phyloP scores from a whole-genome alignment of 2,329 filamentous ascomycete genomes.

The Alternaria infectoria region DNA sequence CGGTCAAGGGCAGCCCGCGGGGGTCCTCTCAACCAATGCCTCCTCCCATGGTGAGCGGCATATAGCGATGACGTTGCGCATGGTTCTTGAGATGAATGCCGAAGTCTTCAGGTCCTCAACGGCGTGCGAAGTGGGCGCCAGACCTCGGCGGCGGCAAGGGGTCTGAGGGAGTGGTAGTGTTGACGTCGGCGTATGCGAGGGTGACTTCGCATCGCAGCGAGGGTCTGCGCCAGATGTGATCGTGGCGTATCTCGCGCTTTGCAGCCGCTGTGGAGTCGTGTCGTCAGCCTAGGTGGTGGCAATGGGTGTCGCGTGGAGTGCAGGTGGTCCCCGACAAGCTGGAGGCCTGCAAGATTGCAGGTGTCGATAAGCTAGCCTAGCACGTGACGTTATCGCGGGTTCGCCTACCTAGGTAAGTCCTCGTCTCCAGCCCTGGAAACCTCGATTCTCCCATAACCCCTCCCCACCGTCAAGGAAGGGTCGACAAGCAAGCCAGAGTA shows the following conservation, averaged over 20 bases:
- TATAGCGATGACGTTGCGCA: not conserved
- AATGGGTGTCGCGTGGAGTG: not conserved
- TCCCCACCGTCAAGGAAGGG: not conserved
- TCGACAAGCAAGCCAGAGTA: not conserved
- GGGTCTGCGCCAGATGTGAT: no score
- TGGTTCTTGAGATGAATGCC: not conserved
- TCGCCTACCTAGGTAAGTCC: not conserved
- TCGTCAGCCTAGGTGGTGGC: no score
- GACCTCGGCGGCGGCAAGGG: not conserved
- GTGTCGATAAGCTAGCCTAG: no score
- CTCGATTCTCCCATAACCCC: not conserved
- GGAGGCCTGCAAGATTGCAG: no score
- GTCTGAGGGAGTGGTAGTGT: not conserved
- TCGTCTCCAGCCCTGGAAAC: not conserved
- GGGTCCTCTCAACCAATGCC: not conserved
- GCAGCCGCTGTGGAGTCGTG: no score
- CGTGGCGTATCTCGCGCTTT: not conserved
- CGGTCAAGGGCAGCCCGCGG: not conserved
- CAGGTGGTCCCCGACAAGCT: not conserved
- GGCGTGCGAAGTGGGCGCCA: accelerated
- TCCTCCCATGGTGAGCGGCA: not conserved
- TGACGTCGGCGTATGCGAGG: not conserved
- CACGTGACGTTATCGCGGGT: not conserved
- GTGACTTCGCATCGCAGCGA: no score
- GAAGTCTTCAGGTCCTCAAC: not conserved